Conservation (phyloP, 768 basidiomycete species). For the Termitomyces sp. region DNA sequence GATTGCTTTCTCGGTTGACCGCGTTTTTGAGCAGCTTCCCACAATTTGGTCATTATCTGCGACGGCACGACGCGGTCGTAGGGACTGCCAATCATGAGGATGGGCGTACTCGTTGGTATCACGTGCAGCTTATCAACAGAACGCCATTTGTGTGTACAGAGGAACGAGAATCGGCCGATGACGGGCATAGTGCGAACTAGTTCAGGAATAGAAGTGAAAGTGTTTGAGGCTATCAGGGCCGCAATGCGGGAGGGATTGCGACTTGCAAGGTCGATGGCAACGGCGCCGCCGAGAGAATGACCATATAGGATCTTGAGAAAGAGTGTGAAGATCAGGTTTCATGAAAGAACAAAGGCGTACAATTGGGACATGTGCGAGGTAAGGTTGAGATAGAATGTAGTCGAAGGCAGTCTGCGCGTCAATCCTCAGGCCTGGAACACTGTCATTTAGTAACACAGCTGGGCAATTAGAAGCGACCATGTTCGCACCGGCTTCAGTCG, state of each 20-base stretch:
- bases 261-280: constrained; percentile 76
- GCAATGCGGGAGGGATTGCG: constrained; percentile 61
- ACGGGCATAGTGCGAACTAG: constrained; percentile 65
- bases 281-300: constrained; percentile 82
- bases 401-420: constrained; percentile 81
- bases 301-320: constrained; percentile 55
- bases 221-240: constrained; percentile 83
- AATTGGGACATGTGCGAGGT: constrained; percentile 53
- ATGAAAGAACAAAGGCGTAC: constrained; percentile 24
- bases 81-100: constrained; percentile 69
- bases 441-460: background rate
- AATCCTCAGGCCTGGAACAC: constrained; percentile 50
- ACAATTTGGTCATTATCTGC: constrained; percentile 56
- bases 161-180: constrained; percentile 59
- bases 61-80: constrained; percentile 58
- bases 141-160: constrained; percentile 80
- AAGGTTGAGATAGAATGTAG: constrained; percentile 51
- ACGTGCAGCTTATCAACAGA: constrained; percentile 52
- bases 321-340: background rate
- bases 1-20: constrained; percentile 16
- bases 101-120: constrained; percentile 53
- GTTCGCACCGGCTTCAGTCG: constrained; percentile 66
- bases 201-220: constrained; percentile 75
- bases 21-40: constrained; percentile 40
- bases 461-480: background rate